Conservation (phyloP, 2,329 filamentous ascomycete species). For the Fusarium sp. region DNA sequence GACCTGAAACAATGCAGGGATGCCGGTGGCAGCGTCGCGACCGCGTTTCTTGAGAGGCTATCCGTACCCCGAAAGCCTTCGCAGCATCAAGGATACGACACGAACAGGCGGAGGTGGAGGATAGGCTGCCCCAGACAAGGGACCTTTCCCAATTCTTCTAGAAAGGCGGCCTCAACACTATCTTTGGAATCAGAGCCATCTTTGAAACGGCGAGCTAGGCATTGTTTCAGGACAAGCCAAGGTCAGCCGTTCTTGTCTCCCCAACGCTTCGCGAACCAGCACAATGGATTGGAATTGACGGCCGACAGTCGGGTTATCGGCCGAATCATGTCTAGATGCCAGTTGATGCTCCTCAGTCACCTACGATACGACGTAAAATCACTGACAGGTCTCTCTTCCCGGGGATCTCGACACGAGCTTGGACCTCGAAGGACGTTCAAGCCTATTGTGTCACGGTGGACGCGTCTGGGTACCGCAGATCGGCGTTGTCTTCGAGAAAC, state of each 20-base stretch:
- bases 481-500: slow-evolving; percentile 88
- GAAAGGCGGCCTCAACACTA: slow-evolving; percentile 2
- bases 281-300: slow-evolving; percentile 5
- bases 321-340: slow-evolving; percentile 4
- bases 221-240: slow-evolving; percentile 33
- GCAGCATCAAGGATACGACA: slow-evolving; percentile 11
- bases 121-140: not conserved
- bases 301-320: slow-evolving; percentile 13
- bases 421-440: slow-evolving; percentile 9
- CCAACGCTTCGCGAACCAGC: slow-evolving; percentile 8
- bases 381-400: not conserved
- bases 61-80: slow-evolving; percentile 10
- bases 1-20: slow-evolving; percentile 44
- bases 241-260: slow-evolving; percentile 9
- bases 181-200: slow-evolving; percentile 6
- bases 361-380: not conserved
- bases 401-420: not conserved
- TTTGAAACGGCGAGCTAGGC: slow-evolving; percentile 12
- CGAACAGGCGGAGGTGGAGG: slow-evolving; percentile 4
- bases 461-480: slow-evolving; percentile 86
- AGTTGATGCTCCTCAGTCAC: not conserved
- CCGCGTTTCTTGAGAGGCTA: slow-evolving; percentile 29
- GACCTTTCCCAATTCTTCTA: slow-evolving; percentile 11
- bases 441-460: slow-evolving; percentile 47
- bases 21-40: slow-evolving; percentile 25